Evolutionary conservation across 306 rosid species (phyloP).

Genomic region (Sophora flavescens): DNA sequence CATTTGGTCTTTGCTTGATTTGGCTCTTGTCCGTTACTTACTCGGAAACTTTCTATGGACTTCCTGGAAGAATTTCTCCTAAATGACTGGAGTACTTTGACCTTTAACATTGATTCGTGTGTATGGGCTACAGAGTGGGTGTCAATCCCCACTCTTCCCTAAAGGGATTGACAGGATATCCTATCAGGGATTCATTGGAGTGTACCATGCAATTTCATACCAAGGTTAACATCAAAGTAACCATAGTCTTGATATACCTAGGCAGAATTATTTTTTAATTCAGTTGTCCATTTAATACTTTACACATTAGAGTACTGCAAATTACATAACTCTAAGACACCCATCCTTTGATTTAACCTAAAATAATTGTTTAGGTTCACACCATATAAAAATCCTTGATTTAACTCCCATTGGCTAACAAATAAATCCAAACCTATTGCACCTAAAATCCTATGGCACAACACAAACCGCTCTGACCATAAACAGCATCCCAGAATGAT

Average conservation of each 20-base stretch:
- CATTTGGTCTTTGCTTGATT: background rate
- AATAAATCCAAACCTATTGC: background rate
- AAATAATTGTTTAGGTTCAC: background rate
- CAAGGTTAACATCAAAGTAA: background rate
- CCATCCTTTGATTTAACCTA: background rate
- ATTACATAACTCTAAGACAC: background rate
- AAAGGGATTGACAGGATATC: too few relatives aligned
- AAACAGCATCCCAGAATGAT: background rate
- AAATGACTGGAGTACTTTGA: background rate
- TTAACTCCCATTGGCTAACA: background rate
- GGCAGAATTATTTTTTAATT: too few relatives aligned
- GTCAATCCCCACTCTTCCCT: background rate
- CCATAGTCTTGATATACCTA: too few relatives aligned
- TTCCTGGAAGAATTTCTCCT: too few relatives aligned
- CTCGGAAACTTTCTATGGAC: background rate
- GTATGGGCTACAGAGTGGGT: background rate
- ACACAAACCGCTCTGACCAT: background rate
- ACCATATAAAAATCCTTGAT: background rate
- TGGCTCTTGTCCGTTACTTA: background rate
- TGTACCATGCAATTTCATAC: background rate
- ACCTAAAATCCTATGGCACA: background rate
- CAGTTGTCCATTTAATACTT: background rate
- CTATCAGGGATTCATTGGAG: background rate
- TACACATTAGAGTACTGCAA: background rate
- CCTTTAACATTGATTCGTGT: background rate